These are phyloP conservation scores for Nannizzia gypsea DNA, from an alignment of 2,329 filamentous ascomycete genomes.

Conservation along the genomic window DNA sequence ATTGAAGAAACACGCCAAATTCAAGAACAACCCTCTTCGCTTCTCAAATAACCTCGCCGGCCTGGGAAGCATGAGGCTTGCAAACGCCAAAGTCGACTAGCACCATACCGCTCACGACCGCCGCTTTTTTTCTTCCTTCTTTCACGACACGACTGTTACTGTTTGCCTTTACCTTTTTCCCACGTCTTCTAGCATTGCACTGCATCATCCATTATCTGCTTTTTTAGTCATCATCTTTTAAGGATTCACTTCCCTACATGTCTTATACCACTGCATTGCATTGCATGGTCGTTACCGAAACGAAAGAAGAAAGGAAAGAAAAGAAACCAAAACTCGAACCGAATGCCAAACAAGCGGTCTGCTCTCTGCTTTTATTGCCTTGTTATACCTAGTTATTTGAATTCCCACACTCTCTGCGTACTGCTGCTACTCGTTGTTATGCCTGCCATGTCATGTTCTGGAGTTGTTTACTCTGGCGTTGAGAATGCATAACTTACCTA, in stretches of 20 bases:
- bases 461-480: neutral
- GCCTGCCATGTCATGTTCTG: neutral
- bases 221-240: neutral
- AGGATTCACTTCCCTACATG: neutral
- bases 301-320: neutral
- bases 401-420: neutral
- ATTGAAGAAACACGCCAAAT: conserved; percentile 74
- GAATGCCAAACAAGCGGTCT: neutral
- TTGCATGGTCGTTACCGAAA: neutral
- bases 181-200: neutral
- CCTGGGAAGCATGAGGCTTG: conserved; percentile 47
- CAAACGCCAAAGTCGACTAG: conserved; percentile 64
- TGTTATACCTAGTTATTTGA: neutral
- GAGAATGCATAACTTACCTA: neutral
- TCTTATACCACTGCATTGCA: neutral
- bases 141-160: neutral
- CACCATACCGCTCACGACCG: neutral
- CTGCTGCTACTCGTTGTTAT: neutral
- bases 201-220: neutral
- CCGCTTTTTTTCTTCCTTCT: neutral
- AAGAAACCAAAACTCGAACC: too few species aligned
- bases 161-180: neutral
- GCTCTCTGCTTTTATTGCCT: neutral
- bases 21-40: conserved; percentile 56
- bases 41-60: conserved; percentile 73